Base-by-base conservation (phyloP, 2,329 filamentous ascomycete species). In the Trichoderma asperellum region DNA sequence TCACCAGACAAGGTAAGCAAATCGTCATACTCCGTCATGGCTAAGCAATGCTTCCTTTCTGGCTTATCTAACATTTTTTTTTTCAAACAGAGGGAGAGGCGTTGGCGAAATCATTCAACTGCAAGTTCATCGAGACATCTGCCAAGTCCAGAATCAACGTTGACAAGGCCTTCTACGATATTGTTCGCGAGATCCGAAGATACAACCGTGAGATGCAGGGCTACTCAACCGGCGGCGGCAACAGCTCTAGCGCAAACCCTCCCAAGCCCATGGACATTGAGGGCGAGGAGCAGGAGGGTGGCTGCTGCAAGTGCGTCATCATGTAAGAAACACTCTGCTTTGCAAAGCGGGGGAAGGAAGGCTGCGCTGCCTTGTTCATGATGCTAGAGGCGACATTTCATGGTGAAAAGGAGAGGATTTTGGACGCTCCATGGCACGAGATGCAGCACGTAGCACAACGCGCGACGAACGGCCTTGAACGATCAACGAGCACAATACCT, bases 101-200 rank as follows among this genome's bases (percentile, higher is more conserved):
- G 70, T 85, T 98, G 74, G 95, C 94, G 73, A 88, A 88, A 75
- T 90, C 91, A 73, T 98, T 99, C 81, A 91, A 90, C 79, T 99
- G 96, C 91, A 96, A 96, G 80, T 99, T 98, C 85, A 97, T 98
- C 83, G 96, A 99, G 86, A 98, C 96, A 14, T 99, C 96, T 53
- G 96, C 96, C 74, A 99, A 98, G 85, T 97, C 94, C 72, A 91
- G 95, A 80, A 96, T 96, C 85, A 97, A 98, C 79, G 96, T 99
- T 77, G 96, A 99, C 83, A 94, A 96, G 83, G 94, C 95, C 68
- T 99, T 99, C 84, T 98, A 95, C 87, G 94, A 98, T 79, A 94
- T 98, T 75, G 96, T 99, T 70, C 92, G 96, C 79, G 96, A 98
- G 81, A 99, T 99, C 78, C 90, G 96, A 83, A 92, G 93, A 83